These are phyloP conservation scores for Anastatica hierochuntica DNA, from an alignment of 345 rosid species.

Conservation along the genomic window DNA sequence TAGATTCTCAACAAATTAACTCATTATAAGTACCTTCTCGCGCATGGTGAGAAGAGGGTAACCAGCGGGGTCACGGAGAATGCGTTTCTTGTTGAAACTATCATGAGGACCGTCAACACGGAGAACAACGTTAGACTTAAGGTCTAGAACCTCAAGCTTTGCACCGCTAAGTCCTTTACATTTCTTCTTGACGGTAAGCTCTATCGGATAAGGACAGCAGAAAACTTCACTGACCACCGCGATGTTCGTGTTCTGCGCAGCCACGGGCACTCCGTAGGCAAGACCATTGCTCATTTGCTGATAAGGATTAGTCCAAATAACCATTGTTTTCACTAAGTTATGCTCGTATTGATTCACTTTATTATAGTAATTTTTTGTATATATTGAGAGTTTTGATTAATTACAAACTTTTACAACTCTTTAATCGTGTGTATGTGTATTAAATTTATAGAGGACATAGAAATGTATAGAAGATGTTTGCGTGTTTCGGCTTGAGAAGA, in stretches of 20 bases:
- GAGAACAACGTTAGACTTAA: slow-evolving; percentile 13
- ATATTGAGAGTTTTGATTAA: neutral
- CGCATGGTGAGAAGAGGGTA: slow-evolving; percentile 24
- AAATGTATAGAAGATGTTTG: neutral
- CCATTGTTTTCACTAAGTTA: slow-evolving; percentile 3
- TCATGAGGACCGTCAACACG: slow-evolving; percentile 13
- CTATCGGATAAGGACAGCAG: slow-evolving; percentile 15
- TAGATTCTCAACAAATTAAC: no score
- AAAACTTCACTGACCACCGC: slow-evolving; percentile 13
- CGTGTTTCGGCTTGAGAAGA: slow-evolving; percentile 1
- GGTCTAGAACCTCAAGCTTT: neutral
- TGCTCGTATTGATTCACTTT: neutral
- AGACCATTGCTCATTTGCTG: neutral
- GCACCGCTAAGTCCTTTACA: slow-evolving; percentile 16
- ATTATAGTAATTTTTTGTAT: neutral
- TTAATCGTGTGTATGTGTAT: neutral
- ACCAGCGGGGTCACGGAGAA: slow-evolving; percentile 16
- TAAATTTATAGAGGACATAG: neutral
- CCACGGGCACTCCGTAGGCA: slow-evolving; percentile 5
- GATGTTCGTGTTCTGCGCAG: slow-evolving; percentile 5
- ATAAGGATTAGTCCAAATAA: neutral
- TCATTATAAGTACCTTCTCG: slow-evolving; percentile 20
- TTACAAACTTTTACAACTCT: neutral
- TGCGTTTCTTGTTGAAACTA: slow-evolving; percentile 12
- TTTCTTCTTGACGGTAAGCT: slow-evolving; percentile 17